A percentile compares a stretch with the other conserved stretches of the same genome.
These are phyloP conservation scores for Lenwebbia sp. DNA, from an alignment of 345 rosid species.

Conservation along the genomic window DNA sequence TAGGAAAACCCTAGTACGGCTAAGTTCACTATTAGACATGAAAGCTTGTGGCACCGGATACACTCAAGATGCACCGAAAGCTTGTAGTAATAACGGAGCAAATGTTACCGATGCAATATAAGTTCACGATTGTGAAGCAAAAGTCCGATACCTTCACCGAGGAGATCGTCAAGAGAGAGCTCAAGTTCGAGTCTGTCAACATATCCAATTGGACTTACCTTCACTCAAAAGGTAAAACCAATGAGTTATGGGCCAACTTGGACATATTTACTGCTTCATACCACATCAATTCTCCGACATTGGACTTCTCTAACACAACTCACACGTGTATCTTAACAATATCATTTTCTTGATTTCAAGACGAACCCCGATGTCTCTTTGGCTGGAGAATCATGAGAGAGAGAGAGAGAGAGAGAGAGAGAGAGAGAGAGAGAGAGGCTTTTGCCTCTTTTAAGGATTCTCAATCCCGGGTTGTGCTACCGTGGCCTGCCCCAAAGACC, in stretches of 20 bases:
- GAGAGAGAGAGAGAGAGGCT: not conserved
- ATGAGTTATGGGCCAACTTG: too few species aligned
- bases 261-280: too few species aligned
- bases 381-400: not conserved
- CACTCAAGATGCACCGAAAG: not conserved
- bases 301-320: too few species aligned
- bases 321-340: not conserved
- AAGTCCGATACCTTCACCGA: too few species aligned
- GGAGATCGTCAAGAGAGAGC: too few species aligned
- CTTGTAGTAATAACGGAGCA: not conserved
- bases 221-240: too few species aligned
- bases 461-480: not conserved
- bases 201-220: too few species aligned
- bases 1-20: not conserved
- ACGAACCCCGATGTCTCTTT: not conserved
- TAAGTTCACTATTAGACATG: not conserved
- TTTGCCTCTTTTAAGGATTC: not conserved
- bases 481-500: not conserved
- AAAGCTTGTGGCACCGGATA: not conserved
- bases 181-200: too few species aligned
- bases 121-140: not conserved
- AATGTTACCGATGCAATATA: not conserved
- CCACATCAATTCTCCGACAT: too few species aligned
- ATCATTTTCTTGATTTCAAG: not conserved
- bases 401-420: not conserved